Conservation (phyloP, 2,329 filamentous ascomycete species). For the Cladosporium sp. region DNA sequence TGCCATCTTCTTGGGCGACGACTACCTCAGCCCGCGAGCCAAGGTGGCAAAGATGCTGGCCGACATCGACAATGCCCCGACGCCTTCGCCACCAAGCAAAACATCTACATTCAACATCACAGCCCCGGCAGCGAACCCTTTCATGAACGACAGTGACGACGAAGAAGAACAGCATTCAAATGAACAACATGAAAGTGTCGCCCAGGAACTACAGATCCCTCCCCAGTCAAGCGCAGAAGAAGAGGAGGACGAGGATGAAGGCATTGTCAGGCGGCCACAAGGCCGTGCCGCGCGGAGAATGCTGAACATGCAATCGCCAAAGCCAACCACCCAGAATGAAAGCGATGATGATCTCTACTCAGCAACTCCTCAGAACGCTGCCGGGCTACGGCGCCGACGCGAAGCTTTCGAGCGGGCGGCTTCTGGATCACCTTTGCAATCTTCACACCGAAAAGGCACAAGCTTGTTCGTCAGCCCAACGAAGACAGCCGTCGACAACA, state of each 20-base stretch:
- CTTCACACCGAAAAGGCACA: constrained; percentile 15
- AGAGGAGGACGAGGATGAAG: constrained; percentile 9
- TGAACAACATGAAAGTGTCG: background rate
- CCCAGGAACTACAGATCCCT: background rate
- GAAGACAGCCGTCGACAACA: constrained; percentile 24
- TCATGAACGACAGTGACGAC: constrained; percentile 17
- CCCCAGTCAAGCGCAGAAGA: background rate
- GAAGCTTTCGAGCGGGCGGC: constrained; percentile 18
- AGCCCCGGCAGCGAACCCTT: background rate
- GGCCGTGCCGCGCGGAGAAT: constrained; percentile 34
- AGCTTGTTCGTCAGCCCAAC: constrained; percentile 36
- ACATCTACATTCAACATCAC: background rate
- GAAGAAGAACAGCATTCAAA: constrained; percentile 2
- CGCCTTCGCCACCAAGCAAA: constrained; percentile 24
- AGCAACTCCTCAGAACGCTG: constrained; percentile 28
- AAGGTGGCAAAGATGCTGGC: constrained; percentile 31
- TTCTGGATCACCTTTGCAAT: constrained; percentile 21
- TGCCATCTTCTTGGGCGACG: constrained; percentile 15
- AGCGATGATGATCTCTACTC: constrained; percentile 34
- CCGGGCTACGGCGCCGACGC: constrained; percentile 9
- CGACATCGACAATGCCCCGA: constrained; percentile 28
- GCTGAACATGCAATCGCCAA: constrained; percentile 21
- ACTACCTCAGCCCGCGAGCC: constrained; percentile 23
- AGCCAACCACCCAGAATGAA: background rate
- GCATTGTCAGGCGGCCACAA: constrained; percentile 27